phyloP scores from a whole-genome alignment of 1,139 yeast species.

The Magnusiomyces suaveolens region DNA sequence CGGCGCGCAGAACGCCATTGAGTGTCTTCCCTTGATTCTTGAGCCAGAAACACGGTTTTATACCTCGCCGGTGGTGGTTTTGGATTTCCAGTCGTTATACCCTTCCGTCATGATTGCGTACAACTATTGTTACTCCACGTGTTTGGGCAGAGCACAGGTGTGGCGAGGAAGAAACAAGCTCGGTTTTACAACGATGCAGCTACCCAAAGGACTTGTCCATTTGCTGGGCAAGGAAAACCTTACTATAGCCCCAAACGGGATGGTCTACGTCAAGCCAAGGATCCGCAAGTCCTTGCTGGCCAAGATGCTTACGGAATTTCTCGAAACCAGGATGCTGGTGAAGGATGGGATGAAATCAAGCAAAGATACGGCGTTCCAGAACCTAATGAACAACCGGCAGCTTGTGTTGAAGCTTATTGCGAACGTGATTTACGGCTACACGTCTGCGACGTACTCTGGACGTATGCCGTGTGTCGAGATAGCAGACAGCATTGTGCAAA shows the following conservation, averaged over 20 bases:
- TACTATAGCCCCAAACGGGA: conserved; percentile 76
- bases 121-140: conserved; percentile 83
- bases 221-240: conserved; percentile 43
- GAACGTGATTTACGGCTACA: conserved; percentile 90
- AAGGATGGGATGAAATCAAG: conserved; percentile 58
- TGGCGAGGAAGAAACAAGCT: conserved; percentile 40
- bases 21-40: conserved; percentile 81
- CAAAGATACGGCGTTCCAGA: conserved; percentile 39
- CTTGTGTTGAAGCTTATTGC: conserved; percentile 83
- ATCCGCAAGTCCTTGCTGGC: conserved; percentile 68
- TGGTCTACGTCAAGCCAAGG: conserved; percentile 57
- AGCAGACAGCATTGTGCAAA: conserved; percentile 88
- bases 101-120: conserved; percentile 90
- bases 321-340: conserved; percentile 69
- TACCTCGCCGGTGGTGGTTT: conserved; percentile 77
- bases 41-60: conserved; percentile 83
- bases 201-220: conserved; percentile 51
- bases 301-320: conserved; percentile 72
- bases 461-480: conserved; percentile 95
- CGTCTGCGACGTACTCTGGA: conserved; percentile 91
- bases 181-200: conserved; percentile 41
- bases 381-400: conserved; percentile 66
- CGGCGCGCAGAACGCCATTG: conserved; percentile 74
- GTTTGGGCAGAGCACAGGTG: conserved; percentile 61
- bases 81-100: conserved; percentile 88